Base-by-base conservation (phyloP, 768 basidiomycete genomes). In the Calocybe gangraenosa region DNA sequence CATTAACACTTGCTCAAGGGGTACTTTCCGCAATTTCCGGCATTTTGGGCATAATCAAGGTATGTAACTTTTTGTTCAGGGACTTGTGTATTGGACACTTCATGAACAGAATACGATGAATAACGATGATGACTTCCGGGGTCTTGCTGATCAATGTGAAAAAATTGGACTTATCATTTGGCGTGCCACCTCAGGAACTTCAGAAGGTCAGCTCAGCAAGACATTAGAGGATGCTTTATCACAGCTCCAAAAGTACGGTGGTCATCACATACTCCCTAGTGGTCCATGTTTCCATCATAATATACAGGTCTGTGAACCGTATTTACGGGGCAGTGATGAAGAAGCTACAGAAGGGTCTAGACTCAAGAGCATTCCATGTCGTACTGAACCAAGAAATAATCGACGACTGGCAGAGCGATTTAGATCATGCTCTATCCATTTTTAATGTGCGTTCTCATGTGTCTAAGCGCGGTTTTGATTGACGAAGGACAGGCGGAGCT, bases 81-180 rank as follows among this genome's bases (percentile, higher is more conserved):
- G 14, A 14, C 30, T 14, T 14, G 14, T 14, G 8, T 14, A 31
- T 31, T 37, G n/a, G n/a, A n/a, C 4, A 47, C 9, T 6, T 37
- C 17, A 11, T 20, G 14, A 13, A 36, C 28, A 52, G 46, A 37
- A 20, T 19, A 46, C 44, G 1, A 36, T 46, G 1, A 19, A 4
- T 1, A 49, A 45, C 11, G 32, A 45, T 13, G 38, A 23, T 15
- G 47, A 52, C 15, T 52, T 52, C 15, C 14, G 17, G 10, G 50
- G 41, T 11, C 30, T 52, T 6, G 32, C 33, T 10, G 50, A 52
- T 25, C 47, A 45, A 48, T 52, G 50, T 13, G 34, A 52, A 22
- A 48, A 32, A 10, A 52, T 52, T 34, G 18, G 20, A 3, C 42
- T 52, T 2, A 15, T 42, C 6, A 23, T 52, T 38, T 48, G 47